Evolutionary conservation across 2,329 filamentous ascomycete species (phyloP).

Genomic region (Atkinsonella texensis): DNA sequence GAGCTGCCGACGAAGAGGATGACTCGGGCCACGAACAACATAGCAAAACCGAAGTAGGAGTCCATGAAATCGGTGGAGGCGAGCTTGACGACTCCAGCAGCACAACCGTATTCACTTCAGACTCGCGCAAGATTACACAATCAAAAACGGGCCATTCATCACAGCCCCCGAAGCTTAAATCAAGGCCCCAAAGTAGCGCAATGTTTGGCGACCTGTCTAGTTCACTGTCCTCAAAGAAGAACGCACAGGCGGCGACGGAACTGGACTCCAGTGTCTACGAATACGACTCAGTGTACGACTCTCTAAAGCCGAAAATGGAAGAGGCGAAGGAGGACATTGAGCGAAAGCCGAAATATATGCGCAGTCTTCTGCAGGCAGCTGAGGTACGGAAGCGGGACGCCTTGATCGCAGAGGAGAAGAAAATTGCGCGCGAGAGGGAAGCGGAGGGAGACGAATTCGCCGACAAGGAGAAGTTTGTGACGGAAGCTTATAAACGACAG

Average conservation of each 20-base stretch:
- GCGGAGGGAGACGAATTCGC: slow-evolving; percentile 71
- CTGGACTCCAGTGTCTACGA: slow-evolving; percentile 70
- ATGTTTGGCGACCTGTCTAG: slow-evolving; percentile 57
- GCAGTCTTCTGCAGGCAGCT: slow-evolving; percentile 58
- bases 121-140: slow-evolving; percentile 22
- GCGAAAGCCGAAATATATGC: slow-evolving; percentile 68
- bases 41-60: slow-evolving; percentile 23
- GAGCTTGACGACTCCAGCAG: slow-evolving; percentile 41
- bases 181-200: slow-evolving; percentile 28
- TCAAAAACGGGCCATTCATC: slow-evolving; percentile 20
- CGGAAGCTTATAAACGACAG: slow-evolving; percentile 69
- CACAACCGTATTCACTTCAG: slow-evolving; percentile 12
- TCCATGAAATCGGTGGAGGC: slow-evolving; percentile 52
- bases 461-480: slow-evolving; percentile 80
- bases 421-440: slow-evolving; percentile 64
- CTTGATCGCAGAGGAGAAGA: slow-evolving; percentile 67
- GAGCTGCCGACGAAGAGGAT: slow-evolving; percentile 39
- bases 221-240: slow-evolving; percentile 47
- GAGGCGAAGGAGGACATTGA: slow-evolving; percentile 41
- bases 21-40: slow-evolving; percentile 40
- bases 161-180: slow-evolving; percentile 31
- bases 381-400: slow-evolving; percentile 68
- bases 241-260: slow-evolving; percentile 51
- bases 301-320: slow-evolving; percentile 54
- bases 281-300: slow-evolving; percentile 74